These are phyloP conservation scores for Kokia cookei DNA, from an alignment of 441 rosid genomes.

Conservation along the genomic window DNA sequence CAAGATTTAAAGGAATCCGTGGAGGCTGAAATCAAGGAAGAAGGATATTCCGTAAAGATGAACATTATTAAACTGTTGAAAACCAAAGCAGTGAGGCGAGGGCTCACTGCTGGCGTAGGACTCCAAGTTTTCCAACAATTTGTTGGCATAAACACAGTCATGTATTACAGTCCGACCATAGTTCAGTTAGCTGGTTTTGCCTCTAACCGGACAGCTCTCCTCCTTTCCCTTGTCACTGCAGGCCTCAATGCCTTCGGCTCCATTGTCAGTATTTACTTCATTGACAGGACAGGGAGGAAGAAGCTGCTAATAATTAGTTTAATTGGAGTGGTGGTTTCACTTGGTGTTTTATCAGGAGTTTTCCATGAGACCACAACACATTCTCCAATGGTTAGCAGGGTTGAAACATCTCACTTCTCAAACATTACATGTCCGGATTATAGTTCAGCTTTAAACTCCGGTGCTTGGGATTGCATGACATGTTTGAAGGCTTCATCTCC, in stretches of 20 bases:
- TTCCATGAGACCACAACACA: conserved; percentile 49
- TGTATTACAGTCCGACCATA: conserved; percentile 81
- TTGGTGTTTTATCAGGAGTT: conserved; percentile 48
- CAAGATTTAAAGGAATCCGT: conserved; percentile 50
- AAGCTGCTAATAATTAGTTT: conserved; percentile 56
- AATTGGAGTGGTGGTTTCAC: conserved; percentile 45
- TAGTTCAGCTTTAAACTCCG: conserved; percentile 16
- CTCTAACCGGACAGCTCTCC: conserved; percentile 65
- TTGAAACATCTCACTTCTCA: conserved; percentile 30
- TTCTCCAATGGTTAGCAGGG: conserved; percentile 36
- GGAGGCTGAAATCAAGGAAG: conserved; percentile 46
- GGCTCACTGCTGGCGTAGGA: conserved; percentile 71
- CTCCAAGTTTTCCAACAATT: conserved; percentile 81
- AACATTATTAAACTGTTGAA: conserved; percentile 41
- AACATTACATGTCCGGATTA: conserved; percentile 48
- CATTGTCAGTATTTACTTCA: conserved; percentile 55
- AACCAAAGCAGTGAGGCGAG: conserved; percentile 63
- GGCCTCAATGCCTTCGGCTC: conserved; percentile 69
- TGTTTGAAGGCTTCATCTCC: conserved; percentile 55
- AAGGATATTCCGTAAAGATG: conserved; percentile 43
- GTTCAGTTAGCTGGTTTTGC: conserved; percentile 72
- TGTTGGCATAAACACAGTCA: conserved; percentile 81
- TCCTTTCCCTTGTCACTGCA: conserved; percentile 61
- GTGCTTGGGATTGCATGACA: conserved; percentile 59
- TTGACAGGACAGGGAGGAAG: conserved; percentile 70